These are phyloP conservation scores for Nigrograna mackinnonii DNA, from an alignment of 2,329 filamentous ascomycete species.

Conservation along the genomic window DNA sequence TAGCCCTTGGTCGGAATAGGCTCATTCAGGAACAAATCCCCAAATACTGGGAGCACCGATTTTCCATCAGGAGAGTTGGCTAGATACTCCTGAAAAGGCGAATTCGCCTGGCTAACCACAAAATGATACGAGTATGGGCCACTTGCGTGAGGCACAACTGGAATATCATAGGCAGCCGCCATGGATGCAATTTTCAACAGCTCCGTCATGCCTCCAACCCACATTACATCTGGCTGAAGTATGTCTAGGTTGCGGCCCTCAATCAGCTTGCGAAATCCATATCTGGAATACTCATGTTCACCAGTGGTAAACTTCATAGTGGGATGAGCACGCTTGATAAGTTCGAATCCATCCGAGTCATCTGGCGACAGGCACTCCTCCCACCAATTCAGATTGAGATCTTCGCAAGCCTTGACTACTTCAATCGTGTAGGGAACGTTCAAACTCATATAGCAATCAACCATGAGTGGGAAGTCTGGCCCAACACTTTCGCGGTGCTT, in stretches of 20 bases:
- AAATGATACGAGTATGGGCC: conserved; percentile 97
- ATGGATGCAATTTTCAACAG: conserved; percentile 86
- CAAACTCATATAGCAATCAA: conserved; percentile 96
- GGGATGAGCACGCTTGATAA: conserved; percentile 89
- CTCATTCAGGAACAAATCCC: conserved; percentile 87
- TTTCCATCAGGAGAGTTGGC: conserved; percentile 91
- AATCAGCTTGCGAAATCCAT: conserved; percentile 92
- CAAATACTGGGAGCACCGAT: conserved; percentile 88
- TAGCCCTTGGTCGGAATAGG: conserved; percentile 84
- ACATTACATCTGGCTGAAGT: conserved; percentile 96
- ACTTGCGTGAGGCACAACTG: conserved; percentile 91
- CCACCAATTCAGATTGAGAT: conserved; percentile 95
- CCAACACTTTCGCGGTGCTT: conserved; percentile 84
- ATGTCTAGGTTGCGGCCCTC: conserved; percentile 92
- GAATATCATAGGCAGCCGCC: conserved; percentile 91
- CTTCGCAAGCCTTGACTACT: conserved; percentile 79
- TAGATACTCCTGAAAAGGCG: conserved; percentile 93
- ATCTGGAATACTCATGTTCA: conserved; percentile 93
- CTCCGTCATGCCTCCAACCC: conserved; percentile 91
- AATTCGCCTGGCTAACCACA: conserved; percentile 89
- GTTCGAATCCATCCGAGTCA: conserved; percentile 86
- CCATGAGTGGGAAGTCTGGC: conserved; percentile 88
- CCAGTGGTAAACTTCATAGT: conserved; percentile 93
- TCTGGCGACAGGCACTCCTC: conserved; percentile 92
- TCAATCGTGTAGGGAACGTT: conserved; percentile 93